phyloP scores from a whole-genome alignment of 2,329 filamentous ascomycete species.

The Pseudogymnoascus sp. region DNA sequence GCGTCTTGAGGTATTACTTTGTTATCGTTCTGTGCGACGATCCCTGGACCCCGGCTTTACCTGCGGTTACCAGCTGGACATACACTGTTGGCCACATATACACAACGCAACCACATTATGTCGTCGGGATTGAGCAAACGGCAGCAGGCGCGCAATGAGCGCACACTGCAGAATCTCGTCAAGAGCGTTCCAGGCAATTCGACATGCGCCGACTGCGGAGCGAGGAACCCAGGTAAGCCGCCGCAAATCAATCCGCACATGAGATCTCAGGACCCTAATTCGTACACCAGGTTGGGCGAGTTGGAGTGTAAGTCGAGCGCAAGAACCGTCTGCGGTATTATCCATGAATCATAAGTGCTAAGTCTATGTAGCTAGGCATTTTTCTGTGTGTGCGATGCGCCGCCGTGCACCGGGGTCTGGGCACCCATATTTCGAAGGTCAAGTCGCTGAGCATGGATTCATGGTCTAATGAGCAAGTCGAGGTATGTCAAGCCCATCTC shows the following conservation, averaged over 20 bases:
- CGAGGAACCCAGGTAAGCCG: conserved; percentile 74
- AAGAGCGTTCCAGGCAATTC: conserved; percentile 82
- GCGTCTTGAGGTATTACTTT: conserved; percentile 7
- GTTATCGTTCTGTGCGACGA: conserved; percentile 7
- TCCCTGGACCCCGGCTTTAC: not conserved
- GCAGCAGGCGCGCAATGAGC: conserved; percentile 96
- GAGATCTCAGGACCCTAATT: not conserved
- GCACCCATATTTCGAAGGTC: conserved; percentile 96
- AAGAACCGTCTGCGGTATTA: not conserved
- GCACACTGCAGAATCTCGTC: conserved; percentile 80
- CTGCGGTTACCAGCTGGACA: not conserved
- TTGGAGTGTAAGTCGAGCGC: conserved; percentile 28
- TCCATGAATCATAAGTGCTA: conserved; percentile 15
- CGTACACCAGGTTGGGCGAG: conserved; percentile 27
- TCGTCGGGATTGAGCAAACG: conserved; percentile 78
- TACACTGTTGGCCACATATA: not conserved
- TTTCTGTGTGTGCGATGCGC: conserved; percentile 98
- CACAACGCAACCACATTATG: conserved; percentile 40
- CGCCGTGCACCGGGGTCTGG: conserved; percentile 87
- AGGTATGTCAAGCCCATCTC: conserved; percentile 51
- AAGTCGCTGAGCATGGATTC: conserved; percentile 98
- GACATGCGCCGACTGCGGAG: conserved; percentile 84
- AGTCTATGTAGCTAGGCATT: conserved; percentile 65
- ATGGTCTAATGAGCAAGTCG: conserved; percentile 92
- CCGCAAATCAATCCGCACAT: not conserved